Percentiles rank a stretch among this genome's conserved stretches.
Evolutionary conservation across 2,329 filamentous ascomycete species (phyloP).

Genomic region (Aspergillus sclerotialis): DNA sequence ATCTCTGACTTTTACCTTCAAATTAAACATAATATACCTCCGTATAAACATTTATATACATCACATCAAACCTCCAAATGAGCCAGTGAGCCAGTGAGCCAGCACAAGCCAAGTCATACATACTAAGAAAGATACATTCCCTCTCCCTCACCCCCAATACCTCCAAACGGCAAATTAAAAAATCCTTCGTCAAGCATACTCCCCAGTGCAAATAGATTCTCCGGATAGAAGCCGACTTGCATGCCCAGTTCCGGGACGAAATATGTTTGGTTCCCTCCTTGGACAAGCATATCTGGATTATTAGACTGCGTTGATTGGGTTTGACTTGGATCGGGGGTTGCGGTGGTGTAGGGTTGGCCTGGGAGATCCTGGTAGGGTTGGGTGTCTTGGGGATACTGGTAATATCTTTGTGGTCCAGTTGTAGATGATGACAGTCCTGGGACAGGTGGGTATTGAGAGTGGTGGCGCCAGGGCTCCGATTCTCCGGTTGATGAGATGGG

Average conservation of each 20-base stretch:
- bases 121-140: no score
- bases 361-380: not conserved
- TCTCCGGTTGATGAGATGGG: no score
- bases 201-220: slow-evolving; percentile 23
- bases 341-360: slow-evolving; percentile 3
- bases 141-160: slow-evolving; percentile 2
- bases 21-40: no score
- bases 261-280: slow-evolving; percentile 2
- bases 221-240: slow-evolving; percentile 19
- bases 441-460: slow-evolving; percentile 3
- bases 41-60: no score
- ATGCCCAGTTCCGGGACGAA: slow-evolving; percentile 20
- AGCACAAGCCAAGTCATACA: not conserved
- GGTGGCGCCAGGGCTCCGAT: slow-evolving; percentile 1
- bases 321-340: slow-evolving; percentile 16
- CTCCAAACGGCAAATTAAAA: slow-evolving; percentile 16
- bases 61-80: no score
- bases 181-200: slow-evolving; percentile 28
- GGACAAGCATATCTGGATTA: not conserved
- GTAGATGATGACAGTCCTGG: slow-evolving; percentile 6
- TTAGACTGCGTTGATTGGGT: no score
- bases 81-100: not conserved
- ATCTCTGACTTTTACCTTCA: no score
- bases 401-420: not conserved
- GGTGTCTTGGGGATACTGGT: not conserved